Percentiles rank a stretch among this genome's conserved stretches.
Conservation (phyloP, 2,329 filamentous ascomycete genomes). For the Aspergillus uvarum region DNA sequence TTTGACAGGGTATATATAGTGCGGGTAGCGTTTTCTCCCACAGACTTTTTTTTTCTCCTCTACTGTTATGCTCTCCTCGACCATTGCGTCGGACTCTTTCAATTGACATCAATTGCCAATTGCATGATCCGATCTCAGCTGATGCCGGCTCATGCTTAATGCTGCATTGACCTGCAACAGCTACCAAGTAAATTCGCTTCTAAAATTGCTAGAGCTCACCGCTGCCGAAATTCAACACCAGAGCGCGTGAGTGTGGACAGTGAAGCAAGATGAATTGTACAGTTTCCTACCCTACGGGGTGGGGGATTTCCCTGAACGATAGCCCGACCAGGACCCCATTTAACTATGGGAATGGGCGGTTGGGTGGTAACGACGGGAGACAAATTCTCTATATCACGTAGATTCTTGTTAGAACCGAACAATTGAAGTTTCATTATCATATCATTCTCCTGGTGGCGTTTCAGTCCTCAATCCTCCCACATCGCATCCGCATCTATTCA, state of each 20-base stretch:
- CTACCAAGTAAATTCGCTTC: constrained; percentile 36
- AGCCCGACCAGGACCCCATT: constrained; percentile 46
- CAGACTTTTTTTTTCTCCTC: background rate
- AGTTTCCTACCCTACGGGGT: constrained; percentile 22
- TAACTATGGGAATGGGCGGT: constrained; percentile 47
- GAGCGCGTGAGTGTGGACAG: constrained; percentile 58
- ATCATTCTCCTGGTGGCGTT: too few species aligned
- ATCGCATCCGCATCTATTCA: constrained; percentile 36
- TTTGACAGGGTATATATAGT: background rate
- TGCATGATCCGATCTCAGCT: too few species aligned
- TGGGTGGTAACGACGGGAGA: constrained; percentile 47
- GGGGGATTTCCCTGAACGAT: constrained; percentile 38
- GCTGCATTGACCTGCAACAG: background rate
- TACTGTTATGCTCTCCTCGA: too few species aligned
- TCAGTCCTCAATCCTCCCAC: constrained; percentile 21
- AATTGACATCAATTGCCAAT: too few species aligned
- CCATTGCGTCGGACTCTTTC: too few species aligned
- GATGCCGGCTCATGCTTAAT: background rate
- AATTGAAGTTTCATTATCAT: background rate
- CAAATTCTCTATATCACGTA: constrained; percentile 30
- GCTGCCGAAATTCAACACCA: constrained; percentile 48
- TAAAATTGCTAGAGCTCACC: constrained; percentile 58
- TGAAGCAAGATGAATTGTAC: constrained; percentile 54
- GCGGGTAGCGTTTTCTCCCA: background rate
- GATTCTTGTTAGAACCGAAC: background rate